phyloP scores from a whole-genome alignment of 768 basidiomycete species.

The Mycena latifolia region DNA sequence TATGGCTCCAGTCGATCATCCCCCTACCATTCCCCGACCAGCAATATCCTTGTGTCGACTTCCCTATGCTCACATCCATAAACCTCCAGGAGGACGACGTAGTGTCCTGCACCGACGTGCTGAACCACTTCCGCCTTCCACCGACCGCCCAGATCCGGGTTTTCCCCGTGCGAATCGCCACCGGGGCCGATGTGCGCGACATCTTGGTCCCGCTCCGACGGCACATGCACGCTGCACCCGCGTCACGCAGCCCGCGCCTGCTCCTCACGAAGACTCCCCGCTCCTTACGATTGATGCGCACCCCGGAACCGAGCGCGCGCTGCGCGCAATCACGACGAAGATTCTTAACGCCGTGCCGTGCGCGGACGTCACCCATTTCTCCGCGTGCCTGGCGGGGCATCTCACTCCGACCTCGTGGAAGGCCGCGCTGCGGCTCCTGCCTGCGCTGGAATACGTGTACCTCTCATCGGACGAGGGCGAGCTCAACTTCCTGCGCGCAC shows the following conservation, averaged over 20 bases:
- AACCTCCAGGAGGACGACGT: not conserved
- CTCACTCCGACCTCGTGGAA: not conserved
- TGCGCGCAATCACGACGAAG: conserved; percentile 5
- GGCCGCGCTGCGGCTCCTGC: too few species aligned
- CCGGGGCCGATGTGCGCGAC: not conserved
- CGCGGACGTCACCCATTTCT: not conserved
- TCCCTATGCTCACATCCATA: not conserved
- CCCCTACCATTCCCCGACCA: not conserved
- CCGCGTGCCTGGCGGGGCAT: not conserved
- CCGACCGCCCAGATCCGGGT: not conserved
- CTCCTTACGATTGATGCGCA: conserved; percentile 1
- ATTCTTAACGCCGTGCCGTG: not conserved
- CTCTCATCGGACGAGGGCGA: too few species aligned
- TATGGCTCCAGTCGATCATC: not conserved
- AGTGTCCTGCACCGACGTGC: not conserved
- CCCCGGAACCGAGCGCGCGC: not conserved
- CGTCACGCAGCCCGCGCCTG: not conserved
- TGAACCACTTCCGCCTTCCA: not conserved
- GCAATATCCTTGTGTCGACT: not conserved
- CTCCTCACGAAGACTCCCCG: not conserved
- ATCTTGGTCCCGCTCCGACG: not conserved
- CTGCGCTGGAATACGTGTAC: too few species aligned
- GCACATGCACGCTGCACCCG: not conserved
- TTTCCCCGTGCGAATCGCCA: not conserved
- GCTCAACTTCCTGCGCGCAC: too few species aligned